Conservation (phyloP, 2,329 filamentous ascomycete species). For the Podosphaera fusca region DNA sequence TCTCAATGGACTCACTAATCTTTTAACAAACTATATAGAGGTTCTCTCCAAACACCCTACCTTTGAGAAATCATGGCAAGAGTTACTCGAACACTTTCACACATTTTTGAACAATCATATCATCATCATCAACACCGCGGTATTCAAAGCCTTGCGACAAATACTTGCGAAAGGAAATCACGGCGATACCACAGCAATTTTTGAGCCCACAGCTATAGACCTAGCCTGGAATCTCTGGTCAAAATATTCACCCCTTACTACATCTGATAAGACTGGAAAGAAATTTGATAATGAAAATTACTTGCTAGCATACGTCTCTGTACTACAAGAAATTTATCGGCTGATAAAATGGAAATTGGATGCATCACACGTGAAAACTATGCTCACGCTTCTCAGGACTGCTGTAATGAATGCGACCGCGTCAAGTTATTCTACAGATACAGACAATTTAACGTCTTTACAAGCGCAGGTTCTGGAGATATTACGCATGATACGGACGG, state of each 20-base stretch:
- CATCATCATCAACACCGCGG: conserved; percentile 48
- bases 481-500: conserved; percentile 42
- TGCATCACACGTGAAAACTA: conserved; percentile 36
- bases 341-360: conserved; percentile 43
- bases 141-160: conserved; percentile 42
- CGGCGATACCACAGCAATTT: conserved; percentile 19
- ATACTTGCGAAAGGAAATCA: conserved; percentile 28
- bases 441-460: conserved; percentile 49
- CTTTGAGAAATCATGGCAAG: conserved; percentile 54
- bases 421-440: conserved; percentile 44
- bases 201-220: conserved; percentile 25
- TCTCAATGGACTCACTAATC: conserved; percentile 45
- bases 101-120: conserved; percentile 36
- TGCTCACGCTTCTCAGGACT: conserved; percentile 46
- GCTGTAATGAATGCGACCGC: conserved; percentile 49
- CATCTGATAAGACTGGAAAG: conserved; percentile 19
- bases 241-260: conserved; percentile 32
- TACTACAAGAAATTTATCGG: conserved; percentile 55
- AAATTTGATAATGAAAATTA: conserved; percentile 52
- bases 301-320: conserved; percentile 60
- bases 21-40: conserved; percentile 57
- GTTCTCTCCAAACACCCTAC: conserved; percentile 40
- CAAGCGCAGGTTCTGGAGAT: conserved; percentile 47
- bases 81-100: conserved; percentile 47
- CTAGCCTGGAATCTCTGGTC: conserved; percentile 50